These are phyloP conservation scores for Boletus smithii DNA, from an alignment of 1,284 basidiomycete species.

Conservation along the genomic window DNA sequence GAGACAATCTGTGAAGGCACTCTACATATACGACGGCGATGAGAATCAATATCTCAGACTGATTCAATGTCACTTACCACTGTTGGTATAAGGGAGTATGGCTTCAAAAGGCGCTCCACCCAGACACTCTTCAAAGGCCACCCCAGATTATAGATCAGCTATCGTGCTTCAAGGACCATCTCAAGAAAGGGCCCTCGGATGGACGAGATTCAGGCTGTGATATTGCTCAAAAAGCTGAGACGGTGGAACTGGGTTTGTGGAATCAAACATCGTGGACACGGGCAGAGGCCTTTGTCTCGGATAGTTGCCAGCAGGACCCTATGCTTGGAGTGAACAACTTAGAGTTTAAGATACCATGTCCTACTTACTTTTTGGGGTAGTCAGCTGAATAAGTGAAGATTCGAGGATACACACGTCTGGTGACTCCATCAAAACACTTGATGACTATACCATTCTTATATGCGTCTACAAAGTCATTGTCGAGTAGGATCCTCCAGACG, in stretches of 20 bases:
- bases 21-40: not conserved
- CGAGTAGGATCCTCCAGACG: not conserved
- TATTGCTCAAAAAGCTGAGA: not conserved
- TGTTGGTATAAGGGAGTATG: constrained; percentile 8
- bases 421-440: not conserved
- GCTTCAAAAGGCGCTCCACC: constrained; percentile 6
- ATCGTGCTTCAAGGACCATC: not conserved
- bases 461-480: not conserved
- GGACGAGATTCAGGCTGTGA: not conserved
- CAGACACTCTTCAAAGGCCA: constrained; percentile 10
- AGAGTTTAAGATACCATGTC: too few species aligned
- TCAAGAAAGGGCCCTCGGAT: not conserved
- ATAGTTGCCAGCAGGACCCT: constrained; percentile 38
- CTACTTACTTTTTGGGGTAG: not conserved
- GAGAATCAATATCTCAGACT: not conserved
- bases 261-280: constrained; percentile 36
- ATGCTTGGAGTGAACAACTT: too few species aligned
- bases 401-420: not conserved
- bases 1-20: not conserved
- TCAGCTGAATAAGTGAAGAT: not conserved
- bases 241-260: constrained; percentile 11
- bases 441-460: not conserved
- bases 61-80: not conserved
- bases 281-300: constrained; percentile 29
- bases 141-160: constrained; percentile 22